Base-by-base conservation (phyloP, 2,329 filamentous ascomycete species). In the Aspergillus aculeatus region DNA sequence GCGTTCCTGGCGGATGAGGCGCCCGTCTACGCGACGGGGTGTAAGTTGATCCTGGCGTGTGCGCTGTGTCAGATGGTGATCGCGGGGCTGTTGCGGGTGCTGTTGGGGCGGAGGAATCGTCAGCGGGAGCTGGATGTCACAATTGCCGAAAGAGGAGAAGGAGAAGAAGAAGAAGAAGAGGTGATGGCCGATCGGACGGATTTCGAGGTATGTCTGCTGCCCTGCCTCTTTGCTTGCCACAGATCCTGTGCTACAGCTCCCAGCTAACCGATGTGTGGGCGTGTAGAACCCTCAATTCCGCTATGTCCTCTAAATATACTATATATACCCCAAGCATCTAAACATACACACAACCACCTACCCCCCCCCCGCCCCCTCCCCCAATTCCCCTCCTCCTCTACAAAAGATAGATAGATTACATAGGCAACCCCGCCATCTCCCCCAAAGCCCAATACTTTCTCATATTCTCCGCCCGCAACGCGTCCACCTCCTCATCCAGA, bases 401-500 rank as follows among this genome's bases (percentile, higher is more conserved):
- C 9, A 32, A 32, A 11, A 32, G 2, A 41, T 12, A 14, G 6
- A 41, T 21, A n/a, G 5, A n/a, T 66, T 51, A 92, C 79, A 92
- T 91, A 0, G 85, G 86, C 78, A 95, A 82, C 54, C 78, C 76
- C 73, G 76, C 80, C 75, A 96, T 87, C 81, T 96, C 92, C 50
- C 90, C 86, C 61, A 86, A 66, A 0, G 82, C 89, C 90, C 91
- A 96, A 75, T 90, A 92, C 75, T 82, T 86, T 66, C 91, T 83
- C 92, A 96, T 96, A 73, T 94, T 96, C 74, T 95, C 90, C 49
- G 92, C 92, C 2, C 88, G 85, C 32, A 96, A 75, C 65, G 89
- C 84, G 74, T 82, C 79, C 7, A 96, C 92, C 81, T 96, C 92
- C 68, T 93, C 88, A 68, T 95, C 90, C 61, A 96, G 78, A 81